Base-by-base conservation (phyloP, 2,329 filamentous ascomycete genomes). In the Rhynchosporium agropyri region DNA sequence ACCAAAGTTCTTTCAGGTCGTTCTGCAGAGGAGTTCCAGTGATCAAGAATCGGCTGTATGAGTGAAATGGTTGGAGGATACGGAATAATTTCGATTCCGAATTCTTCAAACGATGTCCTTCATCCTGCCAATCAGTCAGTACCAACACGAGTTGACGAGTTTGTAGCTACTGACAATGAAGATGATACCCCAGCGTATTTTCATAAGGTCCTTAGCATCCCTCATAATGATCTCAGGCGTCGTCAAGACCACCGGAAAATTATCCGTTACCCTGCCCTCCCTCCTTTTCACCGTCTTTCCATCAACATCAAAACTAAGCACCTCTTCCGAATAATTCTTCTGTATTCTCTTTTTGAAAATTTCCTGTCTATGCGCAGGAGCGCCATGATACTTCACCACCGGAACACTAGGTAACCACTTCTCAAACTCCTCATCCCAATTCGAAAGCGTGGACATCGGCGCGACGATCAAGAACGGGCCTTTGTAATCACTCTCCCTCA, bases 91-190 rank as follows among this genome's bases (percentile, higher is more conserved):
- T 90, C 36, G 94, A 96, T 56, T 98, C 93, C 66, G 96, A 89
- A 68, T 99, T 99, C 79, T 99, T 99, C 83, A 99, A 88, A 0
- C 95, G 89, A 74, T 99, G 95, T 0, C 95, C 95, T 77, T 99
- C 95, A 69, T 99, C 94, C 87, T 90, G 42, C 9, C 50, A 12
- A 8, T 4, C 20, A 6, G 36, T 73, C 36, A 71, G 73, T 15
- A 61, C 38, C 26, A 12, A 1, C 28, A 28, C 6, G 12, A 13
- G n/a, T 13, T 1, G 13, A 6, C 8, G 20, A 12, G 3, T 4
- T 55, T 4, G 4, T 20, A 26, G 4, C 9, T 6, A 76, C 84
- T 74, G 77, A 89, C 89, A 65, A 99, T 96, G 68, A 99, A 95
- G 72, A 99, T 97, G 70, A 97, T 97, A 60, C 96, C 92, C 95